Evolutionary conservation across 257 asterid genomes (phyloP).

Genomic region (Nicotiana knightiana): DNA sequence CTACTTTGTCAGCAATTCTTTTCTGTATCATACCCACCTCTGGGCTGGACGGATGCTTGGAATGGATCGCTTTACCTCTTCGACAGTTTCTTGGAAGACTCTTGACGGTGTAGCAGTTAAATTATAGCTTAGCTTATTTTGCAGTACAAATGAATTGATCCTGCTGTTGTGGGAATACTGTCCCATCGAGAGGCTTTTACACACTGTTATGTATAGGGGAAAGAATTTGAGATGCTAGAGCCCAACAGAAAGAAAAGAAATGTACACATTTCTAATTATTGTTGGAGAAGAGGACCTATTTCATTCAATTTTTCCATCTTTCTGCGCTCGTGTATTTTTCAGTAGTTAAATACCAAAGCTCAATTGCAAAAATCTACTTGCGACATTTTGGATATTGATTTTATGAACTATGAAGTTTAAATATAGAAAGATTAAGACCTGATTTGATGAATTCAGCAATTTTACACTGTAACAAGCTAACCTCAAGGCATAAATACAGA

Average conservation of each 20-base stretch:
- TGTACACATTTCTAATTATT: not conserved
- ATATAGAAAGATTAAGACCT: not conserved
- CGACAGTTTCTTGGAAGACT: not conserved
- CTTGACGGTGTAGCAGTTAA: not conserved
- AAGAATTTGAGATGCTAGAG: not conserved
- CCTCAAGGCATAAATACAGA: not conserved
- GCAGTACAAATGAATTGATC: not conserved
- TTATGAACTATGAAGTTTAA: not conserved
- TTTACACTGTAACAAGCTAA: not conserved
- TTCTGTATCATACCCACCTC: slow-evolving; percentile 34
- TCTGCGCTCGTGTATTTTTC: not conserved
- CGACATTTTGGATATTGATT: not conserved
- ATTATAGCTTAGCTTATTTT: slow-evolving; percentile 5
- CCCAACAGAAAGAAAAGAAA: not conserved
- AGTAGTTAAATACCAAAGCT: not conserved
- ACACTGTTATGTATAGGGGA: slow-evolving; percentile 4
- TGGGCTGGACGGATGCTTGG: slow-evolving; percentile 5
- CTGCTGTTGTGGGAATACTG: not conserved
- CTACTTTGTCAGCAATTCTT: slow-evolving; percentile 4
- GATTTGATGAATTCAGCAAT: not conserved
- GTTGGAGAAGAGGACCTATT: not conserved
- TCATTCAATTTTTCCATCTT: not conserved
- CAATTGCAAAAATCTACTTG: not conserved
- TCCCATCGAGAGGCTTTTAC: slow-evolving; percentile 1
- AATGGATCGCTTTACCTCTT: slow-evolving; percentile 1